Evolutionary conservation across 805 yeast genomes (phyloP).

Genomic region (Kazachstania kunashirensis): DNA sequence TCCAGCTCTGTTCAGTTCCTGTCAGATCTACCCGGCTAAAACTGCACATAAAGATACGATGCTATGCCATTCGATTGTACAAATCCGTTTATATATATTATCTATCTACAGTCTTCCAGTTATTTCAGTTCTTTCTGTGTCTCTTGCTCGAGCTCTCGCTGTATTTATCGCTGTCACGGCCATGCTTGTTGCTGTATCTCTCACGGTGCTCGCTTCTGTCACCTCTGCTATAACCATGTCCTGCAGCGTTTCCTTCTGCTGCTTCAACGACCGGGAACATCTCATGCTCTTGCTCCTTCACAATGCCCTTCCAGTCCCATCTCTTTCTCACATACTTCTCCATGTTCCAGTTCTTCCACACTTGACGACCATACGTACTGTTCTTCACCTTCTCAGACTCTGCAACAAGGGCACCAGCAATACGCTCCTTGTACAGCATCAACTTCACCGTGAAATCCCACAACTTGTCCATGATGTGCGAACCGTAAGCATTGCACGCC

Average conservation of each 20-base stretch:
- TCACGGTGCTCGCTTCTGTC: not conserved
- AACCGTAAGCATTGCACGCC: slow-evolving; percentile 80
- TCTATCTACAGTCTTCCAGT: too few species aligned
- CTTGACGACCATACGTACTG: slow-evolving; percentile 78
- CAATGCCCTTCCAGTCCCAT: slow-evolving; percentile 69
- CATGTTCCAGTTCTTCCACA: slow-evolving; percentile 93
- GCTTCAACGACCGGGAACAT: slow-evolving; percentile 24
- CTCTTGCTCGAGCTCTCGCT: slow-evolving; percentile 1
- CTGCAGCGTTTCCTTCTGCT: slow-evolving; percentile 18
- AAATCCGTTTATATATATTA: too few species aligned
- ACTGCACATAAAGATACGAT: too few species aligned
- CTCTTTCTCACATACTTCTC: slow-evolving; percentile 46
- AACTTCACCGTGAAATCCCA: slow-evolving; percentile 73
- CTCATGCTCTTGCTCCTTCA: slow-evolving; percentile 44
- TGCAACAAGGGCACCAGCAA: slow-evolving; percentile 56
- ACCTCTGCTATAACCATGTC: slow-evolving; percentile 2
- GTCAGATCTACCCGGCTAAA: too few species aligned
- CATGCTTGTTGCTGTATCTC: slow-evolving; percentile 1
- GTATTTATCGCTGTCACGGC: not conserved
- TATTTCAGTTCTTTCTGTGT: not conserved
- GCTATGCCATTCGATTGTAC: too few species aligned
- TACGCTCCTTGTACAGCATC: slow-evolving; percentile 76
- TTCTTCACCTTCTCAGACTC: slow-evolving; percentile 65
- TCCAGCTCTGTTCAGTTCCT: too few species aligned
- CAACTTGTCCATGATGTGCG: slow-evolving; percentile 77